Evolutionary conservation across 2,329 filamentous ascomycete genomes (phyloP).

Genomic region (Hypoxylon sp.): DNA sequence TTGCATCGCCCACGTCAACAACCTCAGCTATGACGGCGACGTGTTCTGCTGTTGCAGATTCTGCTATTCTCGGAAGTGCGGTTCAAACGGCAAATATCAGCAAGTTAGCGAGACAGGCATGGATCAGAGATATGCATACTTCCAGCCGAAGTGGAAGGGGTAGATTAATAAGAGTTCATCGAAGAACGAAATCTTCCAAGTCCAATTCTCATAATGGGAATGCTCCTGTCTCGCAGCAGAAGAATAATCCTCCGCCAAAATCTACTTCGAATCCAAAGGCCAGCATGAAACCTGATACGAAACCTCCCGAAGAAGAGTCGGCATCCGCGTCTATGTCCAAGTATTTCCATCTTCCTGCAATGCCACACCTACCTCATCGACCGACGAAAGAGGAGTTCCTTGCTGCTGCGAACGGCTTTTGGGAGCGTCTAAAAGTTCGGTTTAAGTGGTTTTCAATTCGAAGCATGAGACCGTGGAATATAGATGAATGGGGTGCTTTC

Average conservation of each 20-base stretch:
- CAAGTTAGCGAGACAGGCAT: slow-evolving; percentile 58
- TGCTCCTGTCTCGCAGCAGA: slow-evolving; percentile 40
- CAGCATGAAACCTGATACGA: slow-evolving; percentile 45
- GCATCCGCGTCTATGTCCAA: slow-evolving; percentile 69
- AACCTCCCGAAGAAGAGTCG: slow-evolving; percentile 48
- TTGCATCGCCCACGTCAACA: slow-evolving; percentile 59
- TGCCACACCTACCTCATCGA: slow-evolving; percentile 84
- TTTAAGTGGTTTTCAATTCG: slow-evolving; percentile 99
- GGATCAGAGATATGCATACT: slow-evolving; percentile 55
- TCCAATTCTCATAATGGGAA: slow-evolving; percentile 49
- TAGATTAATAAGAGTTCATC: slow-evolving; percentile 43
- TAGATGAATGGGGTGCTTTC: slow-evolving; percentile 96
- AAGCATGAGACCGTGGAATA: slow-evolving; percentile 93
- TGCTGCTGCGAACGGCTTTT: slow-evolving; percentile 91
- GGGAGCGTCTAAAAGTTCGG: slow-evolving; percentile 88
- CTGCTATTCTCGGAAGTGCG: slow-evolving; percentile 50
- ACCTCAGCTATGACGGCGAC: slow-evolving; percentile 58
- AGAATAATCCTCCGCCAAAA: slow-evolving; percentile 36
- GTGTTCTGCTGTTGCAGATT: slow-evolving; percentile 59
- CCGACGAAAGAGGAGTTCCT: slow-evolving; percentile 95
- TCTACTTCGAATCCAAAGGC: slow-evolving; percentile 36
- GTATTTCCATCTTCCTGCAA: slow-evolving; percentile 65
- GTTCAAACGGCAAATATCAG: slow-evolving; percentile 54
- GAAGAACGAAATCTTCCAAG: slow-evolving; percentile 54
- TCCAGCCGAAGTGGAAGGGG: slow-evolving; percentile 42